Base-by-base conservation (phyloP, 192 early-diverging fungal genomes). In the Gryganskiella cystojenkinii region DNA sequence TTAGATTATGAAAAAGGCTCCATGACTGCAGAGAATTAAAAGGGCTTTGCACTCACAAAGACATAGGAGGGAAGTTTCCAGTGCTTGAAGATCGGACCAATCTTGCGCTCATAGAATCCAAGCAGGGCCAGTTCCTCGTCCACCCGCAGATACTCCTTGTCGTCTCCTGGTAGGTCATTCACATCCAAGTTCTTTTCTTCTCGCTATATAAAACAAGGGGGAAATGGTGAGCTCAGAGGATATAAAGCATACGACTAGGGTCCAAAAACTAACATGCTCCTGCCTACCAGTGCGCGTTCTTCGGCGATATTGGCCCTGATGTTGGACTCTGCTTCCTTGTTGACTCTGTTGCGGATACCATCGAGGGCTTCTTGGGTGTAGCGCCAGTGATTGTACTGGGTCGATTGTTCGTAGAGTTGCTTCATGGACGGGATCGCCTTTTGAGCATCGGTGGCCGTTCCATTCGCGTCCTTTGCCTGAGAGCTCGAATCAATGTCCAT, bases 301-400 rank as follows among this genome's bases (percentile, higher is more conserved):
- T 91, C 86, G 25, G 72, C 51, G 3, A 92, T 64, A 17, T 87
- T 88, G 20, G 61, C 63, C 31, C 84, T 81, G 8, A 92, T 91
- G 53, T 85, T 82, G n/a, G 88, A 76, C 7, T 88, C 68, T 27
- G 86, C 86, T 50, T 75, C 80, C 56, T 67, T 65, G 59, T 91
- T 90, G 57, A 86, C 86, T 25, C 82, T 83, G 35, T 67, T 75
- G 22, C 92, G 87, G 40, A 90, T 83, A 25, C 87, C 81, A 35
- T 82, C 80, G 40, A 94, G 61, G 0, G 84, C 75, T 24, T 43
- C 51, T 43, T 85, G 83, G 35, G 85, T 88, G 40, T 90, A 92
- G 30, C 89, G 79, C 92, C 92, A 94, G 61, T 94, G 85, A 37
- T 83, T 87, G 70, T 83, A 94, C 59, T 94, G 92, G 30, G 92